Evolutionary conservation across 108 stramenopile species (phyloP).

Genomic region (Stephanodiscus triporus): DNA sequence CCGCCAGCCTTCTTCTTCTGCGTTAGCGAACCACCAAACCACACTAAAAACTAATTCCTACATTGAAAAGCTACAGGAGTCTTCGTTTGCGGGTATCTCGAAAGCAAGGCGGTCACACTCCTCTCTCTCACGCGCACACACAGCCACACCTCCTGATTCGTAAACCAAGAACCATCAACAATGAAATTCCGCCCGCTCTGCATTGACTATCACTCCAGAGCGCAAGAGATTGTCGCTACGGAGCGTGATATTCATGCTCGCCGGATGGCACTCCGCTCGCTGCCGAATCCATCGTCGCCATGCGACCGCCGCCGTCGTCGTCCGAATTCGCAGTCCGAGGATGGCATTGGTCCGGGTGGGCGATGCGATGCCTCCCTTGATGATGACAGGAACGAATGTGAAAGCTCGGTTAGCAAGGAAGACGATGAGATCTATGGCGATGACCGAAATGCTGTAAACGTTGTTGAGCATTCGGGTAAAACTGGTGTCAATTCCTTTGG

Average conservation of each 20-base stretch:
- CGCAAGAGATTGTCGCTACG: constrained; percentile 34
- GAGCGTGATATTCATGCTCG: constrained; percentile 23
- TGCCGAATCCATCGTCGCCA: constrained; percentile 26
- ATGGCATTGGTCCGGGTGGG: constrained; percentile 7
- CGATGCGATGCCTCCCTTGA: not conserved
- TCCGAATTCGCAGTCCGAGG: not conserved
- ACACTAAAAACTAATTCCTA: too few species aligned
- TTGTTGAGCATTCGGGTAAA: not conserved
- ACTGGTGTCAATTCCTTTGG: not conserved
- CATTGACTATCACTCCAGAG: constrained; percentile 61
- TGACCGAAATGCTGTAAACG: not conserved
- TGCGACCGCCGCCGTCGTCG: constrained; percentile 3
- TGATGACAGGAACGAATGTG: not conserved
- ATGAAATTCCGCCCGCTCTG: constrained; percentile 65
- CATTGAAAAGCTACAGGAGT: too few species aligned
- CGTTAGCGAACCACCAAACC: too few species aligned
- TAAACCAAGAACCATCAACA: not conserved
- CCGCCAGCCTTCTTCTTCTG: too few species aligned
- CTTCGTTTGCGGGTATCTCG: too few species aligned
- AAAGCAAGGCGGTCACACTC: too few species aligned
- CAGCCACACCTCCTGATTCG: too few species aligned
- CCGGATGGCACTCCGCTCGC: constrained; percentile 13
- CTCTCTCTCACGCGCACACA: too few species aligned
- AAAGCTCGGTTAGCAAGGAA: not conserved
- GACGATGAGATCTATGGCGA: not conserved